These are phyloP conservation scores for Colletotrichum godetiae DNA, from an alignment of 2,329 filamentous ascomycete genomes.

Conservation along the genomic window DNA sequence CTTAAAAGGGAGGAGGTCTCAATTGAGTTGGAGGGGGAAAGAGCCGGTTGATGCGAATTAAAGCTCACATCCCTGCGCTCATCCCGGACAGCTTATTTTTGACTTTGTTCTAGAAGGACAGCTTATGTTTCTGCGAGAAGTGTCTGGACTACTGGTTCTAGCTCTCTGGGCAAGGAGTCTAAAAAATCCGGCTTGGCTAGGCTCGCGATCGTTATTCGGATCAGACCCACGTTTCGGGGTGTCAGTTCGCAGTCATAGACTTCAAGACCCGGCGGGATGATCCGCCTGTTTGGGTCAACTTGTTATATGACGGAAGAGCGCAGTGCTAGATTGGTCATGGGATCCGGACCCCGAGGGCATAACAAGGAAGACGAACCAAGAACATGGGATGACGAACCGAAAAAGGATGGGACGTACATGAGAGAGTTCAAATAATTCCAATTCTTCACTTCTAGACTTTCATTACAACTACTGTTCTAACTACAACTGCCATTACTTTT, in stretches of 20 bases:
- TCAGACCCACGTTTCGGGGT: slow-evolving; percentile 13
- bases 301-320: not conserved
- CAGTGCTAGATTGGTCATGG: not conserved
- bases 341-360: not conserved
- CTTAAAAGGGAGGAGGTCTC: not conserved
- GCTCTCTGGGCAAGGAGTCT: not conserved
- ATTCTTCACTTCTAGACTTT: not conserved
- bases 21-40: not conserved
- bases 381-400: not conserved
- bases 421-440: not conserved
- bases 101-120: slow-evolving; percentile 13
- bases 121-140: not conserved
- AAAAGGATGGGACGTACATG: not conserved
- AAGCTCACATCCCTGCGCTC: slow-evolving; percentile 1
- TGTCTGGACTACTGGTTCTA: not conserved
- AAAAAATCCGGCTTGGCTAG: not conserved
- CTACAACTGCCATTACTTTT: not conserved
- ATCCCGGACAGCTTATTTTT: not conserved
- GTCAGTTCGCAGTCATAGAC: not conserved
- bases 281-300: not conserved
- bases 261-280: not conserved
- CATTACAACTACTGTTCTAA: not conserved
- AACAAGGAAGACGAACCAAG: not conserved
- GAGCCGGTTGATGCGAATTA: not conserved
- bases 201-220: not conserved